Percentiles rank a stretch among this genome's conserved stretches.
These are phyloP conservation scores for Extremus antarcticus DNA, from an alignment of 495 filamentous ascomycete genomes.

Conservation along the genomic window DNA sequence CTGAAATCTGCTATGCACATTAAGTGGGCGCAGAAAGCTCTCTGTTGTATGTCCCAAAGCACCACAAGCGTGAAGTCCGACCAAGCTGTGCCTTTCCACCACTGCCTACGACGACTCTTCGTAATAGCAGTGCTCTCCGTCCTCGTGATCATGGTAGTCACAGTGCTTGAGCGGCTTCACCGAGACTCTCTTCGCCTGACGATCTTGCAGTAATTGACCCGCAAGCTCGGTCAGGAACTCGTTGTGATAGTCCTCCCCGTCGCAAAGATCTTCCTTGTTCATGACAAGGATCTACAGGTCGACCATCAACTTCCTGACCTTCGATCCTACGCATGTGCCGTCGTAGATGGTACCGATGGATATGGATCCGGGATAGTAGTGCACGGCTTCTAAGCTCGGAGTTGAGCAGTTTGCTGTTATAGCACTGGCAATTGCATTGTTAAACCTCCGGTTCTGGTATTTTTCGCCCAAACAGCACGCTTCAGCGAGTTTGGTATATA, in stretches of 20 bases:
- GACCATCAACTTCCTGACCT: neutral
- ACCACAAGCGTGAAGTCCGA: too few species aligned
- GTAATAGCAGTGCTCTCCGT: neutral
- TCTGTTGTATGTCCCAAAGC: too few species aligned
- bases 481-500: neutral
- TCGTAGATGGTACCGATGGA: neutral
- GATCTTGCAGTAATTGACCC: too few species aligned
- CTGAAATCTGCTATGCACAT: too few species aligned
- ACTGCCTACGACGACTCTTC: too few species aligned
- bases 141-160: neutral
- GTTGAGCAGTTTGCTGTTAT: neutral
- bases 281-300: neutral
- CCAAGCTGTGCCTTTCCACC: too few species aligned
- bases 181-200: too few species aligned
- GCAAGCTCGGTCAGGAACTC: too few species aligned
- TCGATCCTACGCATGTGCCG: neutral
- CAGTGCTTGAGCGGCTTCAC: neutral
- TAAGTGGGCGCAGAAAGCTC: too few species aligned
- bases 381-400: neutral
- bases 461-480: slow-evolving; percentile 3
- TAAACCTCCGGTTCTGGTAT: slow-evolving; percentile 3
- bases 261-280: too few species aligned
- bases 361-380: neutral
- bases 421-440: neutral
- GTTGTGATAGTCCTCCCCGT: too few species aligned